Conservation (phyloP, 306 rosid genomes). For the Inga laurina region DNA sequence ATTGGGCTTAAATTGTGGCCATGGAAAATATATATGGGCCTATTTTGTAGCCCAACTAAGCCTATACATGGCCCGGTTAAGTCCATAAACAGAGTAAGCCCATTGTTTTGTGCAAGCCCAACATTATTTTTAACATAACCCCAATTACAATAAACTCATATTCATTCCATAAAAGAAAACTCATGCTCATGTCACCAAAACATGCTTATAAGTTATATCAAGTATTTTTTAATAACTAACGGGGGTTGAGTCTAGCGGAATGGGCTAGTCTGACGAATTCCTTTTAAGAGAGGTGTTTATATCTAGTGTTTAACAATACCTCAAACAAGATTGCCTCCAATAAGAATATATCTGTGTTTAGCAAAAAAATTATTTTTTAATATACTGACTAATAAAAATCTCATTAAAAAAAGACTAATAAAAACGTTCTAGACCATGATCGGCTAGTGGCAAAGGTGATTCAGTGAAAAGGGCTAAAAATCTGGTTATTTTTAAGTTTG, state of each 20-base stretch:
- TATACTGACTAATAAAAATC: background rate
- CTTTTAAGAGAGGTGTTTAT: no score
- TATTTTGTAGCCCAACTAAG: background rate
- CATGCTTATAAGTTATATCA: background rate
- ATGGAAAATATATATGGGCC: background rate
- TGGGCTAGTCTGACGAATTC: no score
- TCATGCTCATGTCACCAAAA: background rate
- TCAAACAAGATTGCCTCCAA: no score
- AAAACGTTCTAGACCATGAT: background rate
- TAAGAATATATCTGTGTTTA: no score
- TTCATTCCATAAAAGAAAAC: no score
- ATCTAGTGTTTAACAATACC: fast-evolving
- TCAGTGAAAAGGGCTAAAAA: background rate
- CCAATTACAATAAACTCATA: background rate
- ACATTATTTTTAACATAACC: background rate
- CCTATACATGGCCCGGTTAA: background rate
- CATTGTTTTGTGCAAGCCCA: background rate
- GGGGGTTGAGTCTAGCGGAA: no score
- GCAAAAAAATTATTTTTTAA: no score
- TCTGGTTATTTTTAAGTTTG: background rate
- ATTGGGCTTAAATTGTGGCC: background rate
- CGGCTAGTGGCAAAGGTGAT: background rate
- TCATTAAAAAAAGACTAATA: background rate
- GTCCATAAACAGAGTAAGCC: background rate
- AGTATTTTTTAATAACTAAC: no score